Percentiles rank a stretch among this genome's conserved stretches.
phyloP scores from a whole-genome alignment of 345 rosid genomes.

The Combretum micranthum region DNA sequence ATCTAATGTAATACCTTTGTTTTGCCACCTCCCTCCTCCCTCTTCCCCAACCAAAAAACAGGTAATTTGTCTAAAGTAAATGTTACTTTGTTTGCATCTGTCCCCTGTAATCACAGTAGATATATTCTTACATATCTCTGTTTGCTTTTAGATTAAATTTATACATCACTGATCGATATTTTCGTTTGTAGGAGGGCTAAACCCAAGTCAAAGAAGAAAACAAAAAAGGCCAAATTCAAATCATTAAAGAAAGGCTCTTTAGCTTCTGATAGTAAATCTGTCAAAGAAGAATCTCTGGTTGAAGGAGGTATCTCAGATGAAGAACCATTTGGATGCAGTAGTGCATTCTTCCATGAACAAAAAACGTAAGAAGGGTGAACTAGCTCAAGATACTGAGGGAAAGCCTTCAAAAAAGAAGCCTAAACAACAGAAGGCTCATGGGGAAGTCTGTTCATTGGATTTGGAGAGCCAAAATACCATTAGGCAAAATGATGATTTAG shows the following conservation, averaged over 20 bases:
- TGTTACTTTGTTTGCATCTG: too few relatives aligned
- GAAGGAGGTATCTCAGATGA: slow-evolving; percentile 33
- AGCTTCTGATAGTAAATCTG: slow-evolving; percentile 50
- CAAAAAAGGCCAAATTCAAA: slow-evolving; percentile 86
- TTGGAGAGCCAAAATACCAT: slow-evolving; percentile 30
- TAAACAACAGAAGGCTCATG: slow-evolving; percentile 50
- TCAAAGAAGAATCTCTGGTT: slow-evolving; percentile 36
- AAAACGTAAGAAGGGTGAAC: slow-evolving; percentile 63
- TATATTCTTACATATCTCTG: too few relatives aligned
- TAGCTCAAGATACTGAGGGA: slow-evolving; percentile 30
- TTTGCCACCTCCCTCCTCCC: too few relatives aligned
- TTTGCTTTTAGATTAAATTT: neutral
- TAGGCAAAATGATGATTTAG: slow-evolving; percentile 36
- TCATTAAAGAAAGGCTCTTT: slow-evolving; percentile 85
- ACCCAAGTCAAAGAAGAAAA: slow-evolving; percentile 81
- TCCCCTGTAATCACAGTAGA: too few relatives aligned
- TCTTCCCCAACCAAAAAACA: too few relatives aligned
- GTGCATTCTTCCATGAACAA: slow-evolving; percentile 36
- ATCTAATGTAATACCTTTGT: too few relatives aligned
- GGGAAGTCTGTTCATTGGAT: slow-evolving; percentile 28
- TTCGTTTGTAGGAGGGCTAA: slow-evolving; percentile 51
- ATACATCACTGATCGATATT: neutral
- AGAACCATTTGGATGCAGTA: slow-evolving; percentile 28
- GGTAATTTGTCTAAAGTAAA: too few relatives aligned
- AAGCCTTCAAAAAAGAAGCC: slow-evolving; percentile 66